Percentiles rank a stretch among this genome's conserved stretches.
phyloP scores from a whole-genome alignment of 306 rosid genomes.

The Leucaena leucocephala region DNA sequence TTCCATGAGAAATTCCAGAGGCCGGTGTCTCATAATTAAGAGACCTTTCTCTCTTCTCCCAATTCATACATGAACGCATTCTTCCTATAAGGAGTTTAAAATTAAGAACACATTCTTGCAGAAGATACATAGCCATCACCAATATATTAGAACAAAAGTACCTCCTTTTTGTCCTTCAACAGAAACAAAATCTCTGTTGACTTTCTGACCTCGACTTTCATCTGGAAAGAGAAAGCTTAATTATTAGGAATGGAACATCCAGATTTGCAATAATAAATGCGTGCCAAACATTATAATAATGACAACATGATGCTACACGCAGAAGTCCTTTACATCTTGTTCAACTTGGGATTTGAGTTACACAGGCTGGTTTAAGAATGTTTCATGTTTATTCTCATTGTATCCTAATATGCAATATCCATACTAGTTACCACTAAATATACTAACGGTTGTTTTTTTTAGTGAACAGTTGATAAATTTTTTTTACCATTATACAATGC shows the following conservation, averaged over 20 bases:
- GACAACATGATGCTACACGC: slow-evolving; percentile 22
- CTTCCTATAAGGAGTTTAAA: slow-evolving; percentile 59
- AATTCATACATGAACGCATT: slow-evolving; percentile 68
- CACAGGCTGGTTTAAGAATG: slow-evolving; percentile 7
- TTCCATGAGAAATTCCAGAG: slow-evolving; percentile 57
- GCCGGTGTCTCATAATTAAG: slow-evolving; percentile 66
- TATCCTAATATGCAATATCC: slow-evolving; percentile 12
- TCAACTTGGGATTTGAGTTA: slow-evolving; percentile 11
- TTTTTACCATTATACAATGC: not conserved
- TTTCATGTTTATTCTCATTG: not conserved
- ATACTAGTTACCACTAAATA: not conserved
- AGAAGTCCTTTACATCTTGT: not conserved
- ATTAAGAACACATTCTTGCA: slow-evolving; percentile 27
- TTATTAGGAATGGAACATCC: slow-evolving; percentile 30
- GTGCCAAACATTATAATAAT: slow-evolving; percentile 29
- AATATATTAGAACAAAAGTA: slow-evolving; percentile 38
- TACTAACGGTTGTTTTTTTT: not conserved
- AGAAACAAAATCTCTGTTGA: slow-evolving; percentile 60
- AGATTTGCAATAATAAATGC: slow-evolving; percentile 17
- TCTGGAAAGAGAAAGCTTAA: slow-evolving; percentile 49
- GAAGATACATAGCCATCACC: slow-evolving; percentile 33
- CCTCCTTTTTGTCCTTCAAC: slow-evolving; percentile 80
- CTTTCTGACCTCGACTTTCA: slow-evolving; percentile 67
- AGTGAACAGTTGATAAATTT: not conserved
- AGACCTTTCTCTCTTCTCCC: slow-evolving; percentile 82